A percentile compares a stretch with the other conserved stretches of the same genome.
Conservation (phyloP, 1,139 yeast species). For the Candida glucosophila region DNA sequence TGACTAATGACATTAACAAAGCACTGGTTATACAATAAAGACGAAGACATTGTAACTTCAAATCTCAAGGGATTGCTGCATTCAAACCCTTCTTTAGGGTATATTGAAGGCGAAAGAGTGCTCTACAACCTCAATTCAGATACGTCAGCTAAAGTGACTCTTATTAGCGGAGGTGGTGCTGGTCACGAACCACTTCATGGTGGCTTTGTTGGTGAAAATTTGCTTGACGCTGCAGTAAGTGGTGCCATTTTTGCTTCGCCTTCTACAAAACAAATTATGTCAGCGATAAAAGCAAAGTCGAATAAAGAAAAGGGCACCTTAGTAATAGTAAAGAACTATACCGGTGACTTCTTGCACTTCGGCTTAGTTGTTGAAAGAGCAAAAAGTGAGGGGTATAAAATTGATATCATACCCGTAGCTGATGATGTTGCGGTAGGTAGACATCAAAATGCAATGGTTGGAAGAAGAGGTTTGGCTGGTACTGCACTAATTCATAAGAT, state of each 20-base stretch:
- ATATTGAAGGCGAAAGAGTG: slow-evolving; percentile 62
- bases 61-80: slow-evolving; percentile 61
- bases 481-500: slow-evolving; percentile 80
- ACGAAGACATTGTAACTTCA: slow-evolving; percentile 54
- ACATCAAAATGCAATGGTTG: slow-evolving; percentile 80
- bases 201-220: slow-evolving; percentile 79
- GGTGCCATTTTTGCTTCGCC: slow-evolving; percentile 92
- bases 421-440: slow-evolving; percentile 94
- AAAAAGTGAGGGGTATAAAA: slow-evolving; percentile 61
- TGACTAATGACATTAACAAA: slow-evolving; percentile 22
- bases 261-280: slow-evolving; percentile 75
- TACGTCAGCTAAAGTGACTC: slow-evolving; percentile 46
- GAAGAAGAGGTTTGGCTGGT: slow-evolving; percentile 90
- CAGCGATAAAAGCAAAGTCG: slow-evolving; percentile 58
- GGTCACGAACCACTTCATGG: slow-evolving; percentile 95
- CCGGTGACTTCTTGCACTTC: slow-evolving; percentile 89
- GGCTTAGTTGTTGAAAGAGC: slow-evolving; percentile 88
- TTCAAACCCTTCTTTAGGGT: slow-evolving; percentile 56
- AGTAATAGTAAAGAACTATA: slow-evolving; percentile 79
- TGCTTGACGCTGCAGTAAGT: slow-evolving; percentile 79
- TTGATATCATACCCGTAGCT: slow-evolving; percentile 66
- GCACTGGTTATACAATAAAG: slow-evolving; percentile 42
- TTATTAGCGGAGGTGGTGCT: slow-evolving; percentile 89
- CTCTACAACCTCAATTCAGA: slow-evolving; percentile 39
- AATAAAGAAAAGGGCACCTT: slow-evolving; percentile 55